Conservation (phyloP, 2,329 filamentous ascomycete genomes). For the Pseudocercospora eumusae region DNA sequence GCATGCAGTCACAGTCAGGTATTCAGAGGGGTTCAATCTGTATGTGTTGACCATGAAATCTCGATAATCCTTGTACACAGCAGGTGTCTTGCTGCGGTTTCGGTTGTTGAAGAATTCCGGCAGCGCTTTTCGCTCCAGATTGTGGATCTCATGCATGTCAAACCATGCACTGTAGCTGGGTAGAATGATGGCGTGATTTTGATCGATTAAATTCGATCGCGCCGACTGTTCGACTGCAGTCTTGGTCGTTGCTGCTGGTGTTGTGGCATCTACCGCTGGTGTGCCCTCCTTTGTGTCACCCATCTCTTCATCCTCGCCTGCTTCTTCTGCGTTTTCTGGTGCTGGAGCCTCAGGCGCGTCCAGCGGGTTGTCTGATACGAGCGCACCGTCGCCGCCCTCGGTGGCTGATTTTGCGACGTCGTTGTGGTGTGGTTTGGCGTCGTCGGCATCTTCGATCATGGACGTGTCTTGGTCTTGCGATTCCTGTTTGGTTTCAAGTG, state of each 20-base stretch:
- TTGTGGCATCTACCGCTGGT: constrained; percentile 28
- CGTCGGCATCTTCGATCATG: constrained; percentile 38
- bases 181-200: constrained; percentile 93
- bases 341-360: constrained; percentile 41
- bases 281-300: constrained; percentile 57
- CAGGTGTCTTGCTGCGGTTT: constrained; percentile 95
- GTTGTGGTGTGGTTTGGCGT: constrained; percentile 22
- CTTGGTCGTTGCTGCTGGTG: constrained; percentile 64
- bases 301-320: constrained; percentile 52
- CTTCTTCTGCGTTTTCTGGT: constrained; percentile 38
- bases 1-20: constrained; percentile 94
- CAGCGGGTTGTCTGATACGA: constrained; percentile 43
- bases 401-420: constrained; percentile 20
- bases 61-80: constrained; percentile 97
- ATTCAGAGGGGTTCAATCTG: constrained; percentile 90
- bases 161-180: constrained; percentile 99
- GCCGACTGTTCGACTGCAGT: constrained; percentile 80
- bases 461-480: constrained; percentile 38
- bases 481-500: constrained; percentile 34
- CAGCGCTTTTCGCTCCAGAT: constrained; percentile 88
- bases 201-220: constrained; percentile 85
- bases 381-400: constrained; percentile 19
- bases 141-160: constrained; percentile 91
- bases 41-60: constrained; percentile 99
- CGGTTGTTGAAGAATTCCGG: constrained; percentile 98